Base-by-base conservation (phyloP, 371 early-diverging fungal genomes). In the Mucor piriformis region DNA sequence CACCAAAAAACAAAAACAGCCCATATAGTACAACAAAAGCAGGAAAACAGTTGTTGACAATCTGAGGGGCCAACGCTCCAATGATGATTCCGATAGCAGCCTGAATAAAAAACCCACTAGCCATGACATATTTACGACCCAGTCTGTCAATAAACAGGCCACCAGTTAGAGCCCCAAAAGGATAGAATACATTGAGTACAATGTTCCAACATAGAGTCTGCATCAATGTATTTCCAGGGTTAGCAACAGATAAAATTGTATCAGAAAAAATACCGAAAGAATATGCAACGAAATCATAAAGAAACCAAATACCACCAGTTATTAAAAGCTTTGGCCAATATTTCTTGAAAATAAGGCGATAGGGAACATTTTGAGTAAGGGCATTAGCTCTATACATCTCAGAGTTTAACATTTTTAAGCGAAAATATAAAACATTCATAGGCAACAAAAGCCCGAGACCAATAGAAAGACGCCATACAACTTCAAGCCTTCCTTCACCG, bases 21-120 rank as follows among this genome's bases (percentile, higher is more conserved):
- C 86, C 88, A 49, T 86, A 88, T 61, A 85, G 70, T 38, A 88
- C 70, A 47, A 88, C 82, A 63, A 88, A 88, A 74, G 82, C 67
- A 18, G 83, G 84, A 52, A 83, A 64, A 50, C 72, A 81, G 62
- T 76, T 82, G 1, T 61, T 52, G 13, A 83, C 63, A 20, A 85
- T 54, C 4, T 61, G 64, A 37, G 70, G 73, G 64, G 80, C 84
- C 15, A 68, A 72, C 54, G 77, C 72, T 16, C 85, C 86, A 56
- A 88, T 66, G 12, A 85, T 76, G 67, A 88, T 64, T n/a, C 86
- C 86, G 23, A 88, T 68, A 15, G 81, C 42, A 42, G 82, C 85
- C 61, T 82, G 79, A 6, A 60, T 46, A 21, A 84, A 50, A 52
- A 88, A 78, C 23, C 88, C 88, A 29, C 79, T 57, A 0, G 83